A percentile compares a stretch with the other conserved stretches of the same genome.
phyloP scores from a whole-genome alignment of 2,329 filamentous ascomycete species.

The Fusarium coicis region DNA sequence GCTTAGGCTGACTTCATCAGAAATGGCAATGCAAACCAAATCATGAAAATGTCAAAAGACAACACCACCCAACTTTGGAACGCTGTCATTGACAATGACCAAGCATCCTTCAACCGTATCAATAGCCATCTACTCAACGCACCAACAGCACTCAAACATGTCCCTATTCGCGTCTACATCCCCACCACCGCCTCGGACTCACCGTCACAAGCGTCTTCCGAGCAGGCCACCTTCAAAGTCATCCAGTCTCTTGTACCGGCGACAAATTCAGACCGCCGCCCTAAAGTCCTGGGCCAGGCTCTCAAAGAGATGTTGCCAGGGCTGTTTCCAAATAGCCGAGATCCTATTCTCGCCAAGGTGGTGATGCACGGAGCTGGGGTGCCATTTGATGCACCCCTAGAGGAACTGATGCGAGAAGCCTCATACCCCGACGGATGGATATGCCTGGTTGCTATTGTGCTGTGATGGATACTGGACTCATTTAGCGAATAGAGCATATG shows the following conservation, averaged over 20 bases:
- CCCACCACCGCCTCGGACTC: slow-evolving; percentile 61
- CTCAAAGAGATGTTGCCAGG: slow-evolving; percentile 80
- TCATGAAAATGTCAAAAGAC: slow-evolving; percentile 88
- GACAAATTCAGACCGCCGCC: slow-evolving; percentile 48
- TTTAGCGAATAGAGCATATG: slow-evolving; percentile 15
- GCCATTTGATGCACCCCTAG: slow-evolving; percentile 81
- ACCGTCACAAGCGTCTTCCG: slow-evolving; percentile 44
- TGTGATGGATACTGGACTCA: slow-evolving; percentile 51
- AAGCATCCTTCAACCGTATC: slow-evolving; percentile 76
- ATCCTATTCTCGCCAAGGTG: slow-evolving; percentile 83
- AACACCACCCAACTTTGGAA: slow-evolving; percentile 87
- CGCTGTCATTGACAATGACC: slow-evolving; percentile 81
- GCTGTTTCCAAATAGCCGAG: slow-evolving; percentile 87
- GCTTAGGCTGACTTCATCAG: slow-evolving; percentile 82
- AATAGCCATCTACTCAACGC: slow-evolving; percentile 81
- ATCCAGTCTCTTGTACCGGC: slow-evolving; percentile 80
- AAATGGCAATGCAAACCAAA: slow-evolving; percentile 87
- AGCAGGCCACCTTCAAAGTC: slow-evolving; percentile 70
- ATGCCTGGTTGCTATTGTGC: slow-evolving; percentile 81
- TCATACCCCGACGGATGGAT: slow-evolving; percentile 95
- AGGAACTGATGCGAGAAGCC: slow-evolving; percentile 83
- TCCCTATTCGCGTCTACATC: slow-evolving; percentile 91
- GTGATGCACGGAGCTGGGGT: slow-evolving; percentile 87
- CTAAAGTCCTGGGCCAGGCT: slow-evolving; percentile 75
- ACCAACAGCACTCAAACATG: slow-evolving; percentile 77